Evolutionary conservation across 768 basidiomycete species (phyloP).

Genomic region (Kwoniella botswanensis): DNA sequence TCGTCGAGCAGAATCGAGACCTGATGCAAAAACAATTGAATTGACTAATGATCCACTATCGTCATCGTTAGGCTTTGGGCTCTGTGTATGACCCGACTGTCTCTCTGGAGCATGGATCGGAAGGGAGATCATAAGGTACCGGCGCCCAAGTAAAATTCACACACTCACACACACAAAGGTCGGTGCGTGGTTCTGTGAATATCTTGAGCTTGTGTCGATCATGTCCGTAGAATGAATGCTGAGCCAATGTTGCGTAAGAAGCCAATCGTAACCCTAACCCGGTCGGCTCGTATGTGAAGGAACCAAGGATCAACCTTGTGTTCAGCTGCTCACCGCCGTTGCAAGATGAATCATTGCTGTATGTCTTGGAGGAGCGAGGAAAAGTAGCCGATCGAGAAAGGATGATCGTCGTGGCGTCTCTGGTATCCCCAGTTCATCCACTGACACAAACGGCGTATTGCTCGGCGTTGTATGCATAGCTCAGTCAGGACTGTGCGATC

Average conservation of each 20-base stretch:
- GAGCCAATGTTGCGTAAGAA: background rate
- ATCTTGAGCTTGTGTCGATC: background rate
- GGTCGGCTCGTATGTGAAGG: conserved; percentile 12
- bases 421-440: background rate
- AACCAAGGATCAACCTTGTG: background rate
- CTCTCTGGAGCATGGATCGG: background rate
- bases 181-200: background rate
- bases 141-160: background rate
- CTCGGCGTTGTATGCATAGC: background rate
- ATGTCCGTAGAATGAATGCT: background rate
- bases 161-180: background rate
- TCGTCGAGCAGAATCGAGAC: no score
- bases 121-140: background rate
- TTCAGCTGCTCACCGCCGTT: background rate
- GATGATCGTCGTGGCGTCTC: background rate
- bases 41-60: no score
- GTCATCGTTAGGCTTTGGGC: no score
- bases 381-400: background rate
- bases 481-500: background rate
- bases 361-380: no score
- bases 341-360: background rate
- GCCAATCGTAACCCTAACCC: no score
- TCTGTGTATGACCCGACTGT: background rate
- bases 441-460: background rate
- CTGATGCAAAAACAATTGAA: no score